phyloP scores from a whole-genome alignment of 2,329 filamentous ascomycete species.

The Aspergillus versicolor region DNA sequence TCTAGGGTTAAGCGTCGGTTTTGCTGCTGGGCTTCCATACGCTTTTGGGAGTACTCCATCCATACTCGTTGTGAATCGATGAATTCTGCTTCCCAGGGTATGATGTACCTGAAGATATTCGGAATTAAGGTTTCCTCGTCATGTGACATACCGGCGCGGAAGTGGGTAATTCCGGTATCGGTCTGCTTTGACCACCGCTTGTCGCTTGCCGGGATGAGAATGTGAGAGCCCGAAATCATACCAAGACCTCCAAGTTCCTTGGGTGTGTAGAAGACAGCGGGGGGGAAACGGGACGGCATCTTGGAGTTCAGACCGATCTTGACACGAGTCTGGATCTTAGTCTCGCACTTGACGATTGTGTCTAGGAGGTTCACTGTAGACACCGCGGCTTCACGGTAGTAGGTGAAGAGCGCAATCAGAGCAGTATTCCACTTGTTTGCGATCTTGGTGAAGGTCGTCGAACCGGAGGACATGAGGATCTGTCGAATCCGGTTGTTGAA shows the following conservation, averaged over 20 bases:
- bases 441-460: constrained; percentile 98
- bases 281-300: constrained; percentile 98
- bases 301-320: constrained; percentile 99
- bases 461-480: constrained; percentile 99
- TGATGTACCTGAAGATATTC: constrained; percentile 99
- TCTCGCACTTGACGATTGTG: constrained; percentile 98
- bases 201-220: constrained; percentile 93
- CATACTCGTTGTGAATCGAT: constrained; percentile 98
- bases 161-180: constrained; percentile 94
- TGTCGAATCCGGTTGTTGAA: constrained; percentile 99
- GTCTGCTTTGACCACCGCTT: constrained; percentile 99
- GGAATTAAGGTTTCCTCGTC: constrained; percentile 97
- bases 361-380: constrained; percentile 92
- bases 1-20: constrained; percentile 92
- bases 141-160: constrained; percentile 95
- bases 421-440: constrained; percentile 99
- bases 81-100: constrained; percentile 98
- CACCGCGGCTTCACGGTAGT: constrained; percentile 96
- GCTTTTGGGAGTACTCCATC: constrained; percentile 99
- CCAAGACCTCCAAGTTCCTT: constrained; percentile 96
- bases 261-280: constrained; percentile 97
- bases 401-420: constrained; percentile 94
- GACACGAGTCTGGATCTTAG: constrained; percentile 97
- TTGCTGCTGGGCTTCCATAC: constrained; percentile 93
- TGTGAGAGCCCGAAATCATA: constrained; percentile 99